Conservation (phyloP, 2,329 filamentous ascomycete genomes). For the Sphaerulina musiva region DNA sequence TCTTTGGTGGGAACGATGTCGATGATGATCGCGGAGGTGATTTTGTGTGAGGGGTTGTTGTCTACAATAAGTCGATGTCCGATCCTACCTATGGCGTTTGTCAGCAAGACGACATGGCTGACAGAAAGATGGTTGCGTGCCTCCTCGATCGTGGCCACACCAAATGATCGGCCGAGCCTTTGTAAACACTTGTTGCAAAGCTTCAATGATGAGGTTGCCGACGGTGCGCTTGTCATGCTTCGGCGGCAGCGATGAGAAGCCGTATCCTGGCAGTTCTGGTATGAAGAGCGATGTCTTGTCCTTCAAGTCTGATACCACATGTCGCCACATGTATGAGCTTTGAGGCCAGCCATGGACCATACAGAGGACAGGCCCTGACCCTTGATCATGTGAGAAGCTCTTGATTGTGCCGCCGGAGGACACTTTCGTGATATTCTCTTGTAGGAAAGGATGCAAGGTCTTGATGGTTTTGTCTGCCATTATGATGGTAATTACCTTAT, state of each 20-base stretch:
- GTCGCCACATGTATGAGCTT: conserved; percentile 34
- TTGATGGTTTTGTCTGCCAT: conserved; percentile 27
- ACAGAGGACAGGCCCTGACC: conserved; percentile 36
- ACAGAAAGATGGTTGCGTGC: neutral
- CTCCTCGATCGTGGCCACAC: conserved; percentile 47
- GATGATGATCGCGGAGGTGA: conserved; percentile 39
- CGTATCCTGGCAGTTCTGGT: conserved; percentile 46
- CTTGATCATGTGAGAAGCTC: conserved; percentile 32
- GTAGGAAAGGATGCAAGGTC: conserved; percentile 28
- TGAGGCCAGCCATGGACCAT: conserved; percentile 46
- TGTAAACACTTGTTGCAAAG: conserved; percentile 34
- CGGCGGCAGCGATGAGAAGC: conserved; percentile 35
- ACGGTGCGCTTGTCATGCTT: conserved; percentile 37
- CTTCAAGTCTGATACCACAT: conserved; percentile 37
- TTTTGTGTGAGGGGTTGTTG: conserved; percentile 30
- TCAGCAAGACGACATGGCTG: no score
- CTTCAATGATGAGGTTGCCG: conserved; percentile 40
- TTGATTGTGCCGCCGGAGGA: conserved; percentile 30
- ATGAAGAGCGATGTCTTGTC: conserved; percentile 41
- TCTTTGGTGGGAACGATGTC: conserved; percentile 47
- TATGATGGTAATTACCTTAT: neutral
- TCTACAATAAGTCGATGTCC: conserved; percentile 46
- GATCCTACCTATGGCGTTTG: conserved; percentile 31
- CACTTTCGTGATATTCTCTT: conserved; percentile 26
- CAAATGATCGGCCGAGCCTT: conserved; percentile 38